Percentiles rank a stretch among this genome's conserved stretches.
Evolutionary conservation across 192 early-diverging fungal species (phyloP).

Genomic region (Pilobolus umbonatus): DNA sequence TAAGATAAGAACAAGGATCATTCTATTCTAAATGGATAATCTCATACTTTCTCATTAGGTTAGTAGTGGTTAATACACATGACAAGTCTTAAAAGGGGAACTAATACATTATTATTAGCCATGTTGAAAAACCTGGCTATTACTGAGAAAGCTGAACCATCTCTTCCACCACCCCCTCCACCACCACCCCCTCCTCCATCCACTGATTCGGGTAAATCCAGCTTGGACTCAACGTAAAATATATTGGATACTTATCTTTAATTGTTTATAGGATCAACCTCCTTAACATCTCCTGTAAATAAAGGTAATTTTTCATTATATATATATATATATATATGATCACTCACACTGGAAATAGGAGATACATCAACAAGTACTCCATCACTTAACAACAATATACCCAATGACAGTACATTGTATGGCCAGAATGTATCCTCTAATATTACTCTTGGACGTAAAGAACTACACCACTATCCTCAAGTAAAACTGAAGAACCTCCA

Average conservation of each 20-base stretch:
- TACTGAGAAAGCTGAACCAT: too few species aligned
- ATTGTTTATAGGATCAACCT: not conserved
- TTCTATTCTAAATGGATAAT: too few species aligned
- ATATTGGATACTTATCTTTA: not conserved
- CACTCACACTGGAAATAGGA: too few species aligned
- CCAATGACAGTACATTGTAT: not conserved
- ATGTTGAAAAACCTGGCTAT: too few species aligned
- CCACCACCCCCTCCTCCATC: slow-evolving; percentile 32
- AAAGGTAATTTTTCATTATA: not conserved
- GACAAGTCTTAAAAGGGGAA: too few species aligned
- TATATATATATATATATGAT: not conserved
- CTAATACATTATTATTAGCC: too few species aligned
- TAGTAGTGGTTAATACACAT: too few species aligned
- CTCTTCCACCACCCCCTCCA: slow-evolving; percentile 26
- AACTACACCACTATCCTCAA: slow-evolving; percentile 29
- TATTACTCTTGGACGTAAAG: slow-evolving; percentile 19
- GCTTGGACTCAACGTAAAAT: not conserved
- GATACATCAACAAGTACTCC: too few species aligned
- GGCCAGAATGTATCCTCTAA: not conserved
- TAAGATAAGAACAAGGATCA: too few species aligned
- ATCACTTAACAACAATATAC: not conserved
- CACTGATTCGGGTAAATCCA: not conserved
- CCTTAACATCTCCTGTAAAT: not conserved
- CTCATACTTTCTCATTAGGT: too few species aligned
- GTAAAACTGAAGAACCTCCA: slow-evolving; percentile 29